Evolutionary conservation across 1,139 yeast genomes (phyloP).

Genomic region (Debaryomyces singareniensis): DNA sequence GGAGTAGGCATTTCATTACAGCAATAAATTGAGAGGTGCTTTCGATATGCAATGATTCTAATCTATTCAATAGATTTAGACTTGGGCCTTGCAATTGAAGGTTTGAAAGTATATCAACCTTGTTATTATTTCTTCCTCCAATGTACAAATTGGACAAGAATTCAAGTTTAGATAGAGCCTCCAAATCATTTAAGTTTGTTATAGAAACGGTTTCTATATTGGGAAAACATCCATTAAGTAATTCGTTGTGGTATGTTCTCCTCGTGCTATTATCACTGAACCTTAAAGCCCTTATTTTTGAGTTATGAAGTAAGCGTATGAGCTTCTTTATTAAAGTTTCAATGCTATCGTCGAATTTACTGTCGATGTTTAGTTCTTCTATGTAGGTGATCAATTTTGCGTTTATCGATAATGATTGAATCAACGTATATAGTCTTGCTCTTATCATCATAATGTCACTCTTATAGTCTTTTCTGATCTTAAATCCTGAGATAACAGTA

Average conservation of each 20-base stretch:
- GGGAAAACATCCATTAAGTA: slow-evolving; percentile 1
- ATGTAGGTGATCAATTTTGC: slow-evolving; percentile 18
- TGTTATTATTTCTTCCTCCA: not conserved
- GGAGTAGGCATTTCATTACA: too few species aligned
- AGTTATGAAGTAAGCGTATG: slow-evolving; percentile 2
- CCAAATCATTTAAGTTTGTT: slow-evolving; percentile 1
- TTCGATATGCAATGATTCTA: not conserved
- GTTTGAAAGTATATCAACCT: too few species aligned
- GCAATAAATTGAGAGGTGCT: not conserved
- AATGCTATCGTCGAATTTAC: slow-evolving; percentile 5
- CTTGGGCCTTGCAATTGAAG: too few species aligned
- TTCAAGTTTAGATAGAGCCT: slow-evolving; percentile 1
- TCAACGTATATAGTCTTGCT: slow-evolving; percentile 23
- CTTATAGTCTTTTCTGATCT: slow-evolving; percentile 8
- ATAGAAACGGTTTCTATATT: slow-evolving; percentile 3
- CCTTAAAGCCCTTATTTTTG: slow-evolving; percentile 9
- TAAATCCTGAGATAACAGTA: slow-evolving; percentile 7
- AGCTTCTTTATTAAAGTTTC: slow-evolving; percentile 2
- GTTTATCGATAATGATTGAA: slow-evolving; percentile 22
- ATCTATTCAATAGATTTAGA: not conserved
- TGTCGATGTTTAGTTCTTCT: slow-evolving; percentile 17
- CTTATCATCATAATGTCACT: slow-evolving; percentile 19
- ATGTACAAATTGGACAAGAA: slow-evolving; percentile 7
- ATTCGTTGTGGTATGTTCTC: not conserved
- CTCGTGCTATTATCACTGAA: slow-evolving; percentile 12